Percentiles rank a stretch among this genome's conserved stretches.
These are phyloP conservation scores for Arachis stenosperma DNA, from an alignment of 306 rosid genomes.

Conservation along the genomic window DNA sequence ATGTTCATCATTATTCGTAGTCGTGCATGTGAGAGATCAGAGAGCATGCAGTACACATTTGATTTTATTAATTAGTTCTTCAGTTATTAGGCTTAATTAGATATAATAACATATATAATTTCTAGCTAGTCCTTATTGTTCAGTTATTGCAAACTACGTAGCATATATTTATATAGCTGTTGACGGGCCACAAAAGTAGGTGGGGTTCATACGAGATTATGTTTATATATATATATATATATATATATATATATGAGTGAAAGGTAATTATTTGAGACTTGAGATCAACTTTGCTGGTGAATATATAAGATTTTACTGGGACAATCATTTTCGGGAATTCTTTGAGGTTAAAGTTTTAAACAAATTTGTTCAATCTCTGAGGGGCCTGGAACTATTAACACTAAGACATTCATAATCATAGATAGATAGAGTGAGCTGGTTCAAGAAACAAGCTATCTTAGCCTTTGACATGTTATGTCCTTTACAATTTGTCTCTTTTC, in stretches of 20 bases:
- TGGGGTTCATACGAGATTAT: not conserved
- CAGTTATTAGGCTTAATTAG: conserved; percentile 4
- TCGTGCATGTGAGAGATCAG: not conserved
- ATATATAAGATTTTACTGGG: not conserved
- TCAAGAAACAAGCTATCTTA: conserved; percentile 23
- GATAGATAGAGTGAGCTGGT: conserved; percentile 29
- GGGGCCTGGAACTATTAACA: too few relatives aligned
- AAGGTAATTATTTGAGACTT: not conserved
- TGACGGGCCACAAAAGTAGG: conserved; percentile 18
- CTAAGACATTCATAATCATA: conserved; percentile 16
- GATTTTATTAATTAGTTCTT: not conserved
- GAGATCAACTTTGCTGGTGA: not conserved
- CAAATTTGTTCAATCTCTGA: conserved; percentile 32
- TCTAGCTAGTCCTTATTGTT: not conserved
- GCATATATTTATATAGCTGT: not conserved
- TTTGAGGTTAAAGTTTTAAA: conserved; percentile 40
- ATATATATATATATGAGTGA: conserved; percentile 5
- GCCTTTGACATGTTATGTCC: conserved; percentile 32
- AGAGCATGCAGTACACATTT: not conserved
- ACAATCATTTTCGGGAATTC: conserved; percentile 31
- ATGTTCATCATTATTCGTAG: not conserved
- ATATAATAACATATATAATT: not conserved
- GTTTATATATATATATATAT: too few relatives aligned
- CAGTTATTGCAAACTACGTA: not conserved
- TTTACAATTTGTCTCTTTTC: conserved; percentile 26